Evolutionary conservation across 805 yeast genomes (phyloP), one percentile per base, ranked within the genome.

Genomic region (Sugiyamaella chiloensis): DNA sequence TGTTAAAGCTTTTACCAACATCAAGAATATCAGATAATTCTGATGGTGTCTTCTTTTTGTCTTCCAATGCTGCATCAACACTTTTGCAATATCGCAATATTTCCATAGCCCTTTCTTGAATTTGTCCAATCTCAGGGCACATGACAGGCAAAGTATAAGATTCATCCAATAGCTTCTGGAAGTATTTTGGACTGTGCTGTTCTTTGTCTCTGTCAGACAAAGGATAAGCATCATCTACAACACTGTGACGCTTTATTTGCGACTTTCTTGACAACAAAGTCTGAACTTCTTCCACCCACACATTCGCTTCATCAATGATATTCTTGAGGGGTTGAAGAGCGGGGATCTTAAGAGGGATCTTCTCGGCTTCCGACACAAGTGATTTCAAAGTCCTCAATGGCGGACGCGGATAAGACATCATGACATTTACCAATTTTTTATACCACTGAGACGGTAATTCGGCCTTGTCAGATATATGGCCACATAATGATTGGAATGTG

Each of bases 1-100:
- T 62, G 3, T 85, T 85, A 58, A 83, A 76, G 2, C 81, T 72
- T 48, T 71, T 69, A 1, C 90, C 91, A 30, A 79, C 61, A 37
- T 71, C 74, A 20, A 81, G 74, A 60, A 83, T 61, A 34, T 76
- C 80, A 30, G 70, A 65, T 42, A 79, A 71, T 21, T 81, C 85
- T 11, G 50, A 56, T 21, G 60, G 56, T 5, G 24, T 17, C 8
- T 24, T 40, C n/a, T 5, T 8, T 8, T 11, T 17, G 19, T 60
- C 62, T 5, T 59, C 61, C 2, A 78, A 56, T 14, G 77, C 63
- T 2, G 61, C 51, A 7, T 74, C 60, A 26, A 78, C 79, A 11
- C 75, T 70, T 23, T 66, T 61, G 48, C 76, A 80, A 60, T 74
- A 84, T 42, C 70, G 70, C 41, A 69, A 69, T 35, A 85, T 71